Percentiles rank a stretch among this genome's conserved stretches.
Evolutionary conservation across 2,329 filamentous ascomycete species (phyloP).

Genomic region (Xylariaceae sp.): DNA sequence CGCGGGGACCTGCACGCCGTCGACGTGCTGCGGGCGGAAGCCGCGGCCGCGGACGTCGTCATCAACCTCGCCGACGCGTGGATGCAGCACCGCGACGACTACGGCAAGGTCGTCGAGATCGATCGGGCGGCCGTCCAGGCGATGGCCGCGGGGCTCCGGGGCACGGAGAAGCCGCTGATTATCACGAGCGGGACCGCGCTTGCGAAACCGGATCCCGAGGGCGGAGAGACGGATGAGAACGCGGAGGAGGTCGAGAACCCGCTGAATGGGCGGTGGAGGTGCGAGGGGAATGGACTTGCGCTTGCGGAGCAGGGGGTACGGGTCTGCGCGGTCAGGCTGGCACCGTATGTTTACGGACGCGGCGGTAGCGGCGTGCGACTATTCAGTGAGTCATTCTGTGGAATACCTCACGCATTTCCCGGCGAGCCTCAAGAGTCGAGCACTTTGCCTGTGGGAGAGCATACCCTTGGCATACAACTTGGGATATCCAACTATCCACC

Average conservation of each 20-base stretch:
- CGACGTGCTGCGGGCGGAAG: conserved; percentile 33
- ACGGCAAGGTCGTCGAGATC: conserved; percentile 21
- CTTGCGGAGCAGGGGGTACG: conserved; percentile 25
- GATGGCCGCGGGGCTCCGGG: conserved; percentile 29
- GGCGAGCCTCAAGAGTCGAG: no score
- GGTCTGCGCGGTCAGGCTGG: conserved; percentile 33
- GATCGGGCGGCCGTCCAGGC: conserved; percentile 34
- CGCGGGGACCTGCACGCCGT: conserved; percentile 35
- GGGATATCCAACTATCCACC: no score
- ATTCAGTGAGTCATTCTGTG: no score
- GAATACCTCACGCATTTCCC: no score
- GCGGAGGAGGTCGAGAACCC: conserved; percentile 14
- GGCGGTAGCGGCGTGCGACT: conserved; percentile 33
- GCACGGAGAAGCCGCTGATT: conserved; percentile 29
- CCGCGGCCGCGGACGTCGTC: conserved; percentile 36
- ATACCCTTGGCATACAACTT: no score
- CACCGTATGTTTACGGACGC: conserved; percentile 41
- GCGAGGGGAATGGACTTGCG: conserved; percentile 28
- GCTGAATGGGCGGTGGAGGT: conserved; percentile 20
- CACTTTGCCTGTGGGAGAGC: no score
- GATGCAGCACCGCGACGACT: conserved; percentile 22
- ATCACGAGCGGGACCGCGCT: conserved; percentile 29
- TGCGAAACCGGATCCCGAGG: conserved; percentile 19
- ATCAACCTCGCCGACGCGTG: conserved; percentile 36
- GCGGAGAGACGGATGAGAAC: conserved; percentile 26